Base-by-base conservation (phyloP, 2,329 filamentous ascomycete genomes). In the Aspergillus caelatus region DNA sequence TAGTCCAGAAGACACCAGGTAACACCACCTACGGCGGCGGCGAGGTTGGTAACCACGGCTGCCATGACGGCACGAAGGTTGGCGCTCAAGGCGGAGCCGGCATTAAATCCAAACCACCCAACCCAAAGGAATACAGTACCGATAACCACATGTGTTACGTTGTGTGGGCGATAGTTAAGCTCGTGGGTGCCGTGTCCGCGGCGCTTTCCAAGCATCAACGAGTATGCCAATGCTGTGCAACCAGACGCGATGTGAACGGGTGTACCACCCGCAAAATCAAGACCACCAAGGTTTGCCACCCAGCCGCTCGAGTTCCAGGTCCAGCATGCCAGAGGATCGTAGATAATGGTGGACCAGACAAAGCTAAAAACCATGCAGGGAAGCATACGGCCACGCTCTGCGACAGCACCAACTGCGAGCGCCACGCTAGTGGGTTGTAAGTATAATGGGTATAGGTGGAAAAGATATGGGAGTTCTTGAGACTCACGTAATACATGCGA, bases 51-150 rank as follows among this genome's bases (percentile, higher is more conserved):
- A 50, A 94, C 91, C 1, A 94, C 84, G 12, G 91, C 91, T 52
- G 93, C 93, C 89, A 96, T 93, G 71, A 96, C 86, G 52, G 92
- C 92, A 56, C 93, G 89, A 74, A 96, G 79, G 77, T 95, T 96
- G 58, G 92, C 92, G 56, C 89, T 84, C 61, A 95, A 83, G 16
- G 92, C 93, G 19, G 90, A 93, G 67, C 93, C 93, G 57, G 91
- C 92, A 72, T 96, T 97, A 87, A 97, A 97, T 55, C 93, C 93
- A 73, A 96, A 96, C 93, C 93, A 97, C 60, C 93, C 93, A 19
- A 96, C 91, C 93, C 93, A 97, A 19, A 97, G 88, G 80, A 97
- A 96, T 54, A 96, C 92, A 3, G 93, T 96, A 34, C 93, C 93
- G 61, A 96, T 91, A 58, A 96, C 92, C 70, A 97, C 93, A 77